These are phyloP conservation scores for Fraxinus platypoda DNA, from an alignment of 305 asterid genomes.

Conservation along the genomic window DNA sequence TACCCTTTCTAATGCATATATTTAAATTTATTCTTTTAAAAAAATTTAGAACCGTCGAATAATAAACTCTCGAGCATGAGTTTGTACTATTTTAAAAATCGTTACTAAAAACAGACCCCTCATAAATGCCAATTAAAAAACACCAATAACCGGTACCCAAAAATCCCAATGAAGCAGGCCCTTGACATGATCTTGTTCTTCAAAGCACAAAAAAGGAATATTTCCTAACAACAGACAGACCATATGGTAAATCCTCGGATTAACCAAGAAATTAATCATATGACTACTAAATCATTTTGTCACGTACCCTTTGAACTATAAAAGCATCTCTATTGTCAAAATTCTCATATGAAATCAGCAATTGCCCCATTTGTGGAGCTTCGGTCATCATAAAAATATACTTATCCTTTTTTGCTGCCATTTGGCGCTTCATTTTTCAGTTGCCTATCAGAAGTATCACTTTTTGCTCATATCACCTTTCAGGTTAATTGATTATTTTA, in stretches of 20 bases:
- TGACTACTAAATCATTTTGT: slow-evolving; percentile 28
- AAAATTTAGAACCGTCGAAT: not conserved
- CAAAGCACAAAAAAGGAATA: slow-evolving; percentile 36
- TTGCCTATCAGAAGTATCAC: not conserved
- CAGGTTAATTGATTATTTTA: not conserved
- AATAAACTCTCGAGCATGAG: not conserved
- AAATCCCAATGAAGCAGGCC: not conserved
- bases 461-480: slow-evolving; percentile 21
- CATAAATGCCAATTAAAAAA: not conserved
- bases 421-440: slow-evolving; percentile 34
- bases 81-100: not conserved
- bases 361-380: slow-evolving; percentile 14
- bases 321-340: slow-evolving; percentile 36
- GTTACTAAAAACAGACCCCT: not conserved
- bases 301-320: slow-evolving; percentile 43
- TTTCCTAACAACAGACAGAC: slow-evolving; percentile 29
- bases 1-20: not conserved
- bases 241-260: slow-evolving; percentile 22
- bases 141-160: not conserved
- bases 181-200: not conserved
- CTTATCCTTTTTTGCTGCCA: slow-evolving; percentile 33
- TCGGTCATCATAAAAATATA: slow-evolving; percentile 6
- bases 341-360: slow-evolving; percentile 27
- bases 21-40: not conserved
- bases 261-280: slow-evolving; percentile 24